Evolutionary conservation across 1,139 yeast genomes (phyloP), one percentile per base, ranked within the genome.

Genomic region (Pichia sp.): DNA sequence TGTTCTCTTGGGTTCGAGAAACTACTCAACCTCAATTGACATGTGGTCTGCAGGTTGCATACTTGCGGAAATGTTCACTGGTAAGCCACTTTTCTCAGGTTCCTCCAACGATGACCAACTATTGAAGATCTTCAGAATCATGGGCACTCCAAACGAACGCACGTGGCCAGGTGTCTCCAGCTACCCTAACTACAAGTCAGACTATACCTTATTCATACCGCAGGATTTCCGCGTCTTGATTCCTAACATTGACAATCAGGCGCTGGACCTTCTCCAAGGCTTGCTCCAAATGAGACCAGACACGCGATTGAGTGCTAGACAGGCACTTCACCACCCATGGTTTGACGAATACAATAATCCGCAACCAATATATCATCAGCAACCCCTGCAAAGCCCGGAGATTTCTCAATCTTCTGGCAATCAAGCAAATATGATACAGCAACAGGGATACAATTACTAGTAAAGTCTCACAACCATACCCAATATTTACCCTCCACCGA

Each of bases 1-100:
- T 58, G 98, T 91, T 28, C 66, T 91, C 38, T 73, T 91, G 60
- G 99, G 99, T 0, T 85, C 96, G 1, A 74, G 96, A 49, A 87
- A 94, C 33, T 91, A 91, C 60, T 83, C 96, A 22, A 91, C 98
- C 0, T 85, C 96, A 1, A 91, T 91, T 45, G 99, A 91, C 60
- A 87, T 91, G 63, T 91, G 99, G 99, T 86, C 96, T 21, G 94
- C 96, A 17, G 99, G 99, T 11, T 91, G 98, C 62, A 91, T 91
- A 38, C 70, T 91, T 56, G 97, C 97, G 2, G 99, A 91, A 58
- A 91, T 91, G 98, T 81, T 91, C 50, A 85, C 96, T 9, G 98
- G 98, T n/a, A 80, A 91, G 51, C 96, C 99, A 0, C 64, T 91
- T 39, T 91, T 91, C 59, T 96, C 98, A 2, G 99, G 99, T 3